These are phyloP conservation scores for Acanthamoeba rhysodes DNA, from an alignment of 208 protist species.

Conservation along the genomic window DNA sequence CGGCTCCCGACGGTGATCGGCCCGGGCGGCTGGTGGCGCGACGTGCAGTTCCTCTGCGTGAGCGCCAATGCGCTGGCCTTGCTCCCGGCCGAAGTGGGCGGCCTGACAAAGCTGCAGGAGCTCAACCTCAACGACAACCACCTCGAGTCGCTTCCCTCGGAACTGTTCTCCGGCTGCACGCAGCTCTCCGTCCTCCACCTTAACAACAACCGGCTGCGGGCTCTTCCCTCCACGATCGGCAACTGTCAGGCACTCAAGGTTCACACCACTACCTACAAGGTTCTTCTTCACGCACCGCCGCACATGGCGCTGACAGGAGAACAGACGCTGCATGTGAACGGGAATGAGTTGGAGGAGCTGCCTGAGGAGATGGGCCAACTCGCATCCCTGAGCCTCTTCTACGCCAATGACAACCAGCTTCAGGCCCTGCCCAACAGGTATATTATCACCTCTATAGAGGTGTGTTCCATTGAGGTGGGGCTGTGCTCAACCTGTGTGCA, in stretches of 20 bases:
- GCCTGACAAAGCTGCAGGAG: constrained; percentile 3
- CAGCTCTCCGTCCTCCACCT: background rate
- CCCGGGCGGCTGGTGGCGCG: background rate
- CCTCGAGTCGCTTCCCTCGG: background rate
- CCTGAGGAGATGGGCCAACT: constrained; percentile 38
- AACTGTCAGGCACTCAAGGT: constrained; percentile 1
- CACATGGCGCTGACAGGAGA: background rate
- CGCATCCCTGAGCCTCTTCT: constrained; percentile 15
- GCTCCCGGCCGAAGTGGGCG: background rate
- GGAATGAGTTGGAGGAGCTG: constrained; percentile 28
- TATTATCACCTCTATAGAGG: too few species aligned
- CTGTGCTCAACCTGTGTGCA: too few species aligned
- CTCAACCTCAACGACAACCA: constrained; percentile 67
- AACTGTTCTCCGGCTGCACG: constrained; percentile 9
- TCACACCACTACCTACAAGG: background rate
- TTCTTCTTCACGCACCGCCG: background rate
- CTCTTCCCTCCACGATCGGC: background rate
- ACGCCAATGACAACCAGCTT: constrained; percentile 40
- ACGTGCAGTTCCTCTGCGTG: background rate
- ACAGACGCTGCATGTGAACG: constrained; percentile 39
- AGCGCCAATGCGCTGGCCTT: background rate
- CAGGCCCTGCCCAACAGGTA: background rate
- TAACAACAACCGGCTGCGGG: constrained; percentile 23
- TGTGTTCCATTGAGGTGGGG: too few species aligned
- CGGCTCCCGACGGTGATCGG: background rate